Evolutionary conservation across 2,329 filamentous ascomycete species (phyloP).

Genomic region (Colletotrichum gloeosporioides): DNA sequence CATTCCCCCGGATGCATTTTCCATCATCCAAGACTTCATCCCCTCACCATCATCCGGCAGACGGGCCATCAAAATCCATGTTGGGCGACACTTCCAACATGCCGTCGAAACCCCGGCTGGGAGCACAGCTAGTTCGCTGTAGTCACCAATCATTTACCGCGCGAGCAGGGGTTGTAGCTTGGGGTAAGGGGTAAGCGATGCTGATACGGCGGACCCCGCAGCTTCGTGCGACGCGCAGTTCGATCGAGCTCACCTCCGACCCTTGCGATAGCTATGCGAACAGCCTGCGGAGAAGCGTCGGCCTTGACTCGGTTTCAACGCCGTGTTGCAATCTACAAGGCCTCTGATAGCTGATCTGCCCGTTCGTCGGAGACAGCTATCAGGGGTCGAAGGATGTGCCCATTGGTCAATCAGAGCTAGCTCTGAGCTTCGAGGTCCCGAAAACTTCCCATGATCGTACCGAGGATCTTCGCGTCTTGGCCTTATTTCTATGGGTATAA

Average conservation of each 20-base stretch:
- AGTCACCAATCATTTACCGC: background rate
- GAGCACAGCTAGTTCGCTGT: background rate
- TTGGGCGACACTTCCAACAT: background rate
- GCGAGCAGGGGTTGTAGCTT: background rate
- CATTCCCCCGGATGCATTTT: background rate
- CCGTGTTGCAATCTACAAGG: background rate
- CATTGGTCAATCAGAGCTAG: conserved; percentile 8
- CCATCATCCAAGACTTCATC: background rate
- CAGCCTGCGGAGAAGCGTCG: conserved; percentile 12
- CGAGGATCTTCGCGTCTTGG: background rate
- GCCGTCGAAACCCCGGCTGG: background rate
- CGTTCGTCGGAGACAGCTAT: background rate
- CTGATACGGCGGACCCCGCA: conserved; percentile 6
- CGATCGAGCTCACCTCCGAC: background rate
- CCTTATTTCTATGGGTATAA: background rate
- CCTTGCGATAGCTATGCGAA: background rate
- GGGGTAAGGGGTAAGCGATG: background rate
- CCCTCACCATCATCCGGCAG: background rate
- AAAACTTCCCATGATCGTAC: background rate
- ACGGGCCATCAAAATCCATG: background rate
- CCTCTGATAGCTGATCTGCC: background rate
- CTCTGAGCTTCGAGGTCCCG: background rate
- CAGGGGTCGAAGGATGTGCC: background rate
- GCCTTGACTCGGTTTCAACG: conserved; percentile 9
- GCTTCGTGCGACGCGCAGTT: background rate